phyloP scores from a whole-genome alignment of 2,329 filamentous ascomycete genomes.

The Penicillium polonicum region DNA sequence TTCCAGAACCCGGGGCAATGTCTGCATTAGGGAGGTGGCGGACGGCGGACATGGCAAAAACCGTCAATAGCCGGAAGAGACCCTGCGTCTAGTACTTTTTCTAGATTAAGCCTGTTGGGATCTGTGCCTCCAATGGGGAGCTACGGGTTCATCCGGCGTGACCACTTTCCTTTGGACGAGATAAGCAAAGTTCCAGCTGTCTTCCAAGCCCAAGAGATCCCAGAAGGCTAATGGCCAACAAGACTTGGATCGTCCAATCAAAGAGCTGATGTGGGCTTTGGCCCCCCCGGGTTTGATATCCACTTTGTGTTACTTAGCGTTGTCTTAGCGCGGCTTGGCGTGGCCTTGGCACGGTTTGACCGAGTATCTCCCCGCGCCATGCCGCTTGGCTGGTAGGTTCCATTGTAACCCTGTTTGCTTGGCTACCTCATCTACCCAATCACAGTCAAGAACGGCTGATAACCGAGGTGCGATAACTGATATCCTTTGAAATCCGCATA shows the following conservation, averaged over 20 bases:
- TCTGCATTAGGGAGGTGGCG: conserved; percentile 1
- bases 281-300: not conserved
- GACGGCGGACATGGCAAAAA: not conserved
- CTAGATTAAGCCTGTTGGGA: not conserved
- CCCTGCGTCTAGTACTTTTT: conserved; percentile 2
- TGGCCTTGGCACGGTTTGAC: not conserved
- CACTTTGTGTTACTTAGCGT: not conserved
- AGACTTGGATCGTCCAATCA: conserved; percentile 5
- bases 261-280: not conserved
- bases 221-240: not conserved
- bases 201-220: not conserved
- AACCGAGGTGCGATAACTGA: conserved; percentile 13
- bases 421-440: conserved; percentile 5
- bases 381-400: conserved; percentile 25
- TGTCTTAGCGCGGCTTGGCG: conserved; percentile 5
- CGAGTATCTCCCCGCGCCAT: conserved; percentile 6
- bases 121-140: not conserved
- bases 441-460: not conserved
- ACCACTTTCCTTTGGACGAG: not conserved
- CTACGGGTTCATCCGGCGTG: not conserved
- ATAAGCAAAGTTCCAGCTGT: not conserved
- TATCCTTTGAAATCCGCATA: conserved; percentile 5
- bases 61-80: conserved; percentile 16
- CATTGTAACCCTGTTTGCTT: conserved; percentile 28
- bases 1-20: conserved; percentile 6